A percentile compares a stretch with the other conserved stretches of the same genome.
These are phyloP conservation scores for Colletotrichum chlorophyti DNA, from an alignment of 2,329 filamentous ascomycete genomes.

Conservation along the genomic window DNA sequence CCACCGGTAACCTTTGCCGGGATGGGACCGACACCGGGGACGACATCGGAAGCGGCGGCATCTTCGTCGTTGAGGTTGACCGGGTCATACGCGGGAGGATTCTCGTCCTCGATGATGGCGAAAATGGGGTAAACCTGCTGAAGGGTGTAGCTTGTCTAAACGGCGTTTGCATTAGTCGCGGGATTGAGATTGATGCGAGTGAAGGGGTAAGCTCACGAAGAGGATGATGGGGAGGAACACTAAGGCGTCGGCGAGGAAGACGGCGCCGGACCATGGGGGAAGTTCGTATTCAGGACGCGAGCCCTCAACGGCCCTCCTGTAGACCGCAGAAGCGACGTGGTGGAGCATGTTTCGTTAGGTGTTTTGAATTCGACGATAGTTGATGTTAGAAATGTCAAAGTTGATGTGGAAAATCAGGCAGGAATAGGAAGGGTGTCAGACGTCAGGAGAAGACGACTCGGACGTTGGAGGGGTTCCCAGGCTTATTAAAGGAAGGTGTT, in stretches of 20 bases:
- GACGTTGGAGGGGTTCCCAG: neutral
- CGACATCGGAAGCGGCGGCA: conserved; percentile 40
- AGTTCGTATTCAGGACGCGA: conserved; percentile 36
- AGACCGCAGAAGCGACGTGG: conserved; percentile 24
- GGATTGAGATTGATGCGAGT: neutral
- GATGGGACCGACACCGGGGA: conserved; percentile 32
- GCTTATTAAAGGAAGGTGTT: conserved; percentile 1
- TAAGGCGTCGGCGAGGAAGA: conserved; percentile 49
- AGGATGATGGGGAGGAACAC: conserved; percentile 53
- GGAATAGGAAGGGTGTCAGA: neutral
- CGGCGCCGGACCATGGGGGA: conserved; percentile 46
- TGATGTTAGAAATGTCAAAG: neutral
- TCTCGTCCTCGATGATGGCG: conserved; percentile 65
- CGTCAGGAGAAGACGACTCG: neutral
- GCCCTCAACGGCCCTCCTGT: conserved; percentile 43
- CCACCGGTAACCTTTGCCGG: conserved; percentile 35
- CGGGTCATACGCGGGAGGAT: conserved; percentile 61
- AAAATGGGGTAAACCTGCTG: conserved; percentile 58
- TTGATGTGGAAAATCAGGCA: neutral
- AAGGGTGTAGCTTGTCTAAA: conserved; percentile 59
- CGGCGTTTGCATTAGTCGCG: neutral
- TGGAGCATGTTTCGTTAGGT: conserved; percentile 10
- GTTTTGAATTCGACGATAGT: neutral
- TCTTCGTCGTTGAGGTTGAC: conserved; percentile 51
- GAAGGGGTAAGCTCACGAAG: conserved; percentile 42